These are phyloP conservation scores for Solanum hybrid DNA, from an alignment of 305 asterid genomes.

Conservation along the genomic window DNA sequence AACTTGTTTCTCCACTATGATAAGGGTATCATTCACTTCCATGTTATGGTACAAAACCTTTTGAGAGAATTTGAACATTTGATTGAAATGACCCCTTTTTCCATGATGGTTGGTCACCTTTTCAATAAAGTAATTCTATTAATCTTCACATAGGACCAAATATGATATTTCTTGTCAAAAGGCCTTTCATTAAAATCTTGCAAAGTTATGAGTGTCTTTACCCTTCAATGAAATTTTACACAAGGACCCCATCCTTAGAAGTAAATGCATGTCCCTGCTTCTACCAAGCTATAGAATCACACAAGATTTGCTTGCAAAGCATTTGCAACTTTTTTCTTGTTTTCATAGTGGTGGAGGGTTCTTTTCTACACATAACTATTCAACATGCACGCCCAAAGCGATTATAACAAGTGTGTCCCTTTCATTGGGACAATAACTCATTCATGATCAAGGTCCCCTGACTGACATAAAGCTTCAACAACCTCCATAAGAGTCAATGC, in stretches of 20 bases:
- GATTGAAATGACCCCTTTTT: neutral
- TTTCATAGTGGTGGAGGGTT: neutral
- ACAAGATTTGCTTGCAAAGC: neutral
- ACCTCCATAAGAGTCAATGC: neutral
- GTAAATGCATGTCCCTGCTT: neutral
- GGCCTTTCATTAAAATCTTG: neutral
- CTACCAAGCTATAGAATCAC: neutral
- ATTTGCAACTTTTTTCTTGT: neutral
- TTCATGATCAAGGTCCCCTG: neutral
- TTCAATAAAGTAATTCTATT: neutral
- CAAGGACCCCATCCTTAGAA: neutral
- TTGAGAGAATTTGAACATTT: neutral
- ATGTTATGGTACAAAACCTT: neutral
- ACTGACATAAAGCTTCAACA: neutral
- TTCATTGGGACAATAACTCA: neutral
- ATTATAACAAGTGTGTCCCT: neutral
- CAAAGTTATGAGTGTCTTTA: neutral
- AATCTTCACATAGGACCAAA: neutral
- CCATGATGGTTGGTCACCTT: conserved; percentile 20
- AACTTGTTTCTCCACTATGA: neutral
- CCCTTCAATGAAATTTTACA: neutral
- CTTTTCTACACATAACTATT: neutral
- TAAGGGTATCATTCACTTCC: neutral
- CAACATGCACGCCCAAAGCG: neutral
- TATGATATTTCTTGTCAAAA: conserved; percentile 2